Conservation (phyloP, 805 yeast genomes). For the Kodamaea laetipori region DNA sequence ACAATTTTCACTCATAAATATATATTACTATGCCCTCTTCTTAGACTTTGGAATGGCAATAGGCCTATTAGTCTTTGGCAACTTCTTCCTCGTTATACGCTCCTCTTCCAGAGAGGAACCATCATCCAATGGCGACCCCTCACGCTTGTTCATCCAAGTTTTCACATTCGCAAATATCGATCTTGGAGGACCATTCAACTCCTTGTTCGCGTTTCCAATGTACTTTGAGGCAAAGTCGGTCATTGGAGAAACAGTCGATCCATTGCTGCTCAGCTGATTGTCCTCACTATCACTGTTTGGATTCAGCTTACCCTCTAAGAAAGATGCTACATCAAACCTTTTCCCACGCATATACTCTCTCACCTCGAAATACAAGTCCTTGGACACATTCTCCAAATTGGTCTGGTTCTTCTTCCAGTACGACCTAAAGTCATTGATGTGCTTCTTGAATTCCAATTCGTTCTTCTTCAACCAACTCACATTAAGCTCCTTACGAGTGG, state of each 20-base stretch:
- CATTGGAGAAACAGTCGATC: constrained; percentile 48
- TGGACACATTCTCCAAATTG: constrained; percentile 68
- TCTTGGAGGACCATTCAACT: constrained; percentile 32
- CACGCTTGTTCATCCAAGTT: constrained; percentile 42
- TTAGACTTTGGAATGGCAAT: constrained; percentile 10
- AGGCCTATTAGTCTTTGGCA: constrained; percentile 13
- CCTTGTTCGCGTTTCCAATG: constrained; percentile 55
- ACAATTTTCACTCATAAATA: too few species aligned
- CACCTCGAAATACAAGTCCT: constrained; percentile 82
- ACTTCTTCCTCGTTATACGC: constrained; percentile 1
- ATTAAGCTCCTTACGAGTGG: constrained; percentile 92
- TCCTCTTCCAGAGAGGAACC: constrained; percentile 11
- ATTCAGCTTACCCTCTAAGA: constrained; percentile 27
- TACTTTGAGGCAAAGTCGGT: constrained; percentile 66
- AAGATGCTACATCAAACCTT: constrained; percentile 33
- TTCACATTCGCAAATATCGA: constrained; percentile 43
- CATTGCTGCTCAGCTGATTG: constrained; percentile 26
- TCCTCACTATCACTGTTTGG: constrained; percentile 32
- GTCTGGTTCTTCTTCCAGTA: constrained; percentile 79
- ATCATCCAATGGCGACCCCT: constrained; percentile 20
- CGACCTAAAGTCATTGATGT: constrained; percentile 81
- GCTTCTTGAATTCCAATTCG: constrained; percentile 91
- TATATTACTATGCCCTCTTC: constrained; percentile 1
- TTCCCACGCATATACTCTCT: constrained; percentile 66
- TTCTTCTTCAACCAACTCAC: constrained; percentile 98